Evolutionary conservation across 176 grass and related monocot species (phyloP).

Genomic region (Typha latifolia): DNA sequence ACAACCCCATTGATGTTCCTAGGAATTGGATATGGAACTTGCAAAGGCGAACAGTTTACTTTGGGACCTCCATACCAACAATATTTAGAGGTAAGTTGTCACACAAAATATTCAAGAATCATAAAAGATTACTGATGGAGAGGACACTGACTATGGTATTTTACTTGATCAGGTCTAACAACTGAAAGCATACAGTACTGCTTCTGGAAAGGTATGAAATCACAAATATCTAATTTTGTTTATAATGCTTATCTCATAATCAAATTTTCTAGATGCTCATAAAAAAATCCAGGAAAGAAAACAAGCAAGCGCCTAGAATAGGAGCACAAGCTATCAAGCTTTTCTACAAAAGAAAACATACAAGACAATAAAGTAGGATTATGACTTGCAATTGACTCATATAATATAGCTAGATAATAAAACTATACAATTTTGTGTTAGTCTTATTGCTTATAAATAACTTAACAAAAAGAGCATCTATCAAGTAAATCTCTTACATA

Average conservation of each 20-base stretch:
- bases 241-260: background rate
- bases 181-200: conserved; percentile 86
- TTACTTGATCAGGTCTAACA: conserved; percentile 58
- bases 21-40: conserved; percentile 70
- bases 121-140: conserved; percentile 14
- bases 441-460: no score
- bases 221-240: conserved; percentile 11
- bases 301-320: background rate
- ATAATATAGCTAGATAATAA: no score
- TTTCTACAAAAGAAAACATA: no score
- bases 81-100: conserved; percentile 76
- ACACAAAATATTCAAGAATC: conserved; percentile 15
- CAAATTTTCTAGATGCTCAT: conserved; percentile 4
- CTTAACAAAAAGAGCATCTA: no score
- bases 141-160: conserved; percentile 20
- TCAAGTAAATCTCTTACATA: no score
- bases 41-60: conserved; percentile 67
- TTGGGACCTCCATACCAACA: conserved; percentile 75
- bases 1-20: conserved; percentile 52
- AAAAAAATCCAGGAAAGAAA: background rate
- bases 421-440: no score
- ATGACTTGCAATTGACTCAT: no score
- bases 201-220: conserved; percentile 90
- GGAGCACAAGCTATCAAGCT: no score
- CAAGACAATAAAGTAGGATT: no score